phyloP scores from a whole-genome alignment of 257 asterid species.

The Solanum gracilifrons region DNA sequence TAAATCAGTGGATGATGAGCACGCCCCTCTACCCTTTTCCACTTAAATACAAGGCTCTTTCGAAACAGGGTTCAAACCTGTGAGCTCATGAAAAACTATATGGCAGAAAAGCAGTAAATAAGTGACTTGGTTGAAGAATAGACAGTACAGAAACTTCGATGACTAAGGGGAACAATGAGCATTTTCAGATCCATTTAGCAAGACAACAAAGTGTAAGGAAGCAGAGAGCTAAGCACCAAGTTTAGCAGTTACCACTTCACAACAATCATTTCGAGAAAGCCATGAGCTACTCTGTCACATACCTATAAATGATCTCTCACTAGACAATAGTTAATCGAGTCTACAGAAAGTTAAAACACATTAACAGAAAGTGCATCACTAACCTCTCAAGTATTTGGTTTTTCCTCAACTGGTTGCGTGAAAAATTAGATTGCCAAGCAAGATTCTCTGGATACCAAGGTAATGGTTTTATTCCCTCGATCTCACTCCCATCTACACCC shows the following conservation, averaged over 20 bases:
- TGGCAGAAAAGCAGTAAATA: not conserved
- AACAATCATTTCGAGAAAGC: not conserved
- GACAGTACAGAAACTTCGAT: not conserved
- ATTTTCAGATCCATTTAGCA: not conserved
- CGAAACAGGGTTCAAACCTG: not conserved
- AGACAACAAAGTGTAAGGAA: not conserved
- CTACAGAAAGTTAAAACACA: not conserved
- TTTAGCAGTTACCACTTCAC: not conserved
- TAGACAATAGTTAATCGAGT: not conserved
- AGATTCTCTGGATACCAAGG: constrained; percentile 96
- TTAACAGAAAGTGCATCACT: constrained; percentile 6
- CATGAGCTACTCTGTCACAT: not conserved
- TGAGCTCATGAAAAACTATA: not conserved
- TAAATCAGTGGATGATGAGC: not conserved
- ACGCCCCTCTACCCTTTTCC: not conserved
- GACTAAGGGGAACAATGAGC: not conserved
- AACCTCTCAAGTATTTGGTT: constrained; percentile 84
- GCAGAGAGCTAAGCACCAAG: not conserved
- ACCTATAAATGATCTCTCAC: not conserved
- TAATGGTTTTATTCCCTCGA: constrained; percentile 69
- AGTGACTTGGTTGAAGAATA: not conserved
- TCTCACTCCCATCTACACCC: constrained; percentile 64
- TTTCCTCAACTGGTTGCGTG: constrained; percentile 85
- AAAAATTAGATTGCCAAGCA: constrained; percentile 97
- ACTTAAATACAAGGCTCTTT: not conserved